Evolutionary conservation across 164 flowering plant species (phyloP).

Genomic region (Annona squamosa): DNA sequence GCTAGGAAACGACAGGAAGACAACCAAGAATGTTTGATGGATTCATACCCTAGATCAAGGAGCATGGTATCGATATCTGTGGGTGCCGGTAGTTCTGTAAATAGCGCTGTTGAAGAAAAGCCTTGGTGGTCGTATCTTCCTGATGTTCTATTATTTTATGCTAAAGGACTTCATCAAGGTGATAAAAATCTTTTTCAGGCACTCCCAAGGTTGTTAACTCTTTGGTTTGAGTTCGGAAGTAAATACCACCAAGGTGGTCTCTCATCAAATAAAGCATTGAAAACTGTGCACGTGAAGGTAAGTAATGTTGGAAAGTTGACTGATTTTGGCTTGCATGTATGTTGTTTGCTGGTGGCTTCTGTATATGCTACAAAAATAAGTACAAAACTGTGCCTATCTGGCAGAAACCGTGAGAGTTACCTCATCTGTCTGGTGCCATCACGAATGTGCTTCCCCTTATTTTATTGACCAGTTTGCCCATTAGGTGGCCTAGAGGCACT

Average conservation of each 20-base stretch:
- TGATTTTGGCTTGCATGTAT: neutral
- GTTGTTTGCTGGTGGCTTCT: neutral
- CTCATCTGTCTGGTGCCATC: neutral
- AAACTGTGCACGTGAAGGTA: slow-evolving; percentile 61
- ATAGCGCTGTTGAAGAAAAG: slow-evolving; percentile 42
- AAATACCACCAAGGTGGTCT: slow-evolving; percentile 52
- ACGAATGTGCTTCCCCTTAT: neutral
- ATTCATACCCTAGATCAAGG: slow-evolving; percentile 23
- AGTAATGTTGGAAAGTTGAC: neutral
- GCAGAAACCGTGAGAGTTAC: neutral
- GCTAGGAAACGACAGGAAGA: slow-evolving; percentile 94
- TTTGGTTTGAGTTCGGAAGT: slow-evolving; percentile 98
- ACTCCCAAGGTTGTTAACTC: slow-evolving; percentile 90
- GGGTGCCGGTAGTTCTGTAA: slow-evolving; percentile 20
- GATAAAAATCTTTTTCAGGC: slow-evolving; percentile 93
- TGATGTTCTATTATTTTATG: slow-evolving; percentile 77
- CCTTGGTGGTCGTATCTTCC: slow-evolving; percentile 79
- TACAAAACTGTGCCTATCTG: neutral
- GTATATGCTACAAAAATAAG: neutral
- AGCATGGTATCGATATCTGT: slow-evolving; percentile 27
- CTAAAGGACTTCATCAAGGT: slow-evolving; percentile 94
- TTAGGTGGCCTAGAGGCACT: neutral
- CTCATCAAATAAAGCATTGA: slow-evolving; percentile 65
- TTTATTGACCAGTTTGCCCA: neutral
- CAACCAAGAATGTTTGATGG: slow-evolving; percentile 28